These are phyloP conservation scores for Polytrichum formosum DNA, from an alignment of 225 moss, liverwort and hornwort species.

Conservation along the genomic window DNA sequence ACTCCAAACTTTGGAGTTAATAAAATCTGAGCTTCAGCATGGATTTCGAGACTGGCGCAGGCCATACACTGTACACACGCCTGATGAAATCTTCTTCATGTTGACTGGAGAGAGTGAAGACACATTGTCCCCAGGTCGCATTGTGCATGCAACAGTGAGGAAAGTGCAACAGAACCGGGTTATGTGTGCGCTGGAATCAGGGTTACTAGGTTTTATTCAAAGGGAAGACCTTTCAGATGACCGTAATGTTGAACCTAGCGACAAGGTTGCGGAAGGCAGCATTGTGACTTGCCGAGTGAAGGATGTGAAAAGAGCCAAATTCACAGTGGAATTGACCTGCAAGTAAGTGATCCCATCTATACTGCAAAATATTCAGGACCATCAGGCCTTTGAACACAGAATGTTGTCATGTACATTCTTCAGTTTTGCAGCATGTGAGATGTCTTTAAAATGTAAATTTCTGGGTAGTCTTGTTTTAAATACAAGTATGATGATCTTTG, in stretches of 20 bases:
- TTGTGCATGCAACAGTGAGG: constrained; percentile 72
- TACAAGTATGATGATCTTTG: too few species aligned
- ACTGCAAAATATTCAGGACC: not conserved
- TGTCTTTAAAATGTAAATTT: too few species aligned
- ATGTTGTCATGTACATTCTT: too few species aligned
- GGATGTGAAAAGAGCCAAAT: constrained; percentile 65
- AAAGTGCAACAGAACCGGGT: constrained; percentile 79
- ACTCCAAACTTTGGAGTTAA: constrained; percentile 60
- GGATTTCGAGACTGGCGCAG: constrained; percentile 82
- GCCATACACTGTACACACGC: constrained; percentile 36
- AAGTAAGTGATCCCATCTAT: constrained; percentile 34
- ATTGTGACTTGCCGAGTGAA: constrained; percentile 86
- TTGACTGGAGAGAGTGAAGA: constrained; percentile 89
- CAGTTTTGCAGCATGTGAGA: too few species aligned
- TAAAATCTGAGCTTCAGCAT: constrained; percentile 73
- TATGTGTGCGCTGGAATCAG: constrained; percentile 87
- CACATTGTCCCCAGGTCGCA: constrained; percentile 66
- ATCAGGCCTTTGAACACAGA: too few species aligned
- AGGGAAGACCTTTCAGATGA: constrained; percentile 92
- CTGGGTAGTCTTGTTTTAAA: too few species aligned
- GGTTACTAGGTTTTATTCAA: constrained; percentile 76
- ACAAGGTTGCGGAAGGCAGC: constrained; percentile 76
- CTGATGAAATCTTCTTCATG: constrained; percentile 69
- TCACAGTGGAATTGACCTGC: constrained; percentile 75
- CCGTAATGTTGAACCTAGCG: constrained; percentile 61